Evolutionary conservation across 306 rosid genomes (phyloP).

Genomic region (Pterocarpus santalinus): DNA sequence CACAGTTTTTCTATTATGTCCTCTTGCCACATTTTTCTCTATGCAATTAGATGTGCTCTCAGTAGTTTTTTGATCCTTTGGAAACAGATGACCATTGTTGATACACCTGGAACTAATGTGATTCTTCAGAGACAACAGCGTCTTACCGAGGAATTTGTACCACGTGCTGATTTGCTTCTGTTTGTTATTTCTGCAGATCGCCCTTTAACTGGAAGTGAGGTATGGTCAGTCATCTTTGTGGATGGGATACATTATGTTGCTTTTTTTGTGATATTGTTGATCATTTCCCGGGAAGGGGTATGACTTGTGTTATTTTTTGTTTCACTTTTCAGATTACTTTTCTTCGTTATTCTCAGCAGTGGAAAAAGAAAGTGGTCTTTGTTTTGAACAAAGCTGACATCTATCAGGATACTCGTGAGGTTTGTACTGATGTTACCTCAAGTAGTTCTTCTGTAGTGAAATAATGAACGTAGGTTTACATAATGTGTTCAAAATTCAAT

Average conservation of each 20-base stretch:
- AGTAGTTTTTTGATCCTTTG: constrained; percentile 27
- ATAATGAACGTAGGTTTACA: constrained; percentile 25
- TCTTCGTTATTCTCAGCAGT: constrained; percentile 95
- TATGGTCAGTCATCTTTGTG: constrained; percentile 47
- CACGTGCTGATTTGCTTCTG: constrained; percentile 96
- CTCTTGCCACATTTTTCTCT: constrained; percentile 13
- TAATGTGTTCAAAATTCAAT: constrained; percentile 47
- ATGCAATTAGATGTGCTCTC: constrained; percentile 27
- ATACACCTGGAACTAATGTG: constrained; percentile 99
- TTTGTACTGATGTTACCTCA: constrained; percentile 46
- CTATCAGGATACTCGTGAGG: constrained; percentile 82
- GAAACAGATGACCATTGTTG: constrained; percentile 89
- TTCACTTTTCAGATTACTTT: constrained; percentile 75
- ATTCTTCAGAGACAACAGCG: constrained; percentile 97
- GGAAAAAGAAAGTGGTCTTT: constrained; percentile 97
- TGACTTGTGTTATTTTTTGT: constrained; percentile 12
- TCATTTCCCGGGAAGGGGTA: constrained; percentile 32
- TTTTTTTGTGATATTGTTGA: constrained; percentile 4
- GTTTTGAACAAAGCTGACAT: constrained; percentile 94
- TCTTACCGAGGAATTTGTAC: constrained; percentile 97
- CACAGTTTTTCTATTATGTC: background rate
- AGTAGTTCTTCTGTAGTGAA: constrained; percentile 33
- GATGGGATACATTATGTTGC: constrained; percentile 13
- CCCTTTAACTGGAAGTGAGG: constrained; percentile 98
- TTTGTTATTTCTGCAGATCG: constrained; percentile 98